These are phyloP conservation scores for Corchorus olitorius DNA, from an alignment of 345 rosid species.

Conservation along the genomic window DNA sequence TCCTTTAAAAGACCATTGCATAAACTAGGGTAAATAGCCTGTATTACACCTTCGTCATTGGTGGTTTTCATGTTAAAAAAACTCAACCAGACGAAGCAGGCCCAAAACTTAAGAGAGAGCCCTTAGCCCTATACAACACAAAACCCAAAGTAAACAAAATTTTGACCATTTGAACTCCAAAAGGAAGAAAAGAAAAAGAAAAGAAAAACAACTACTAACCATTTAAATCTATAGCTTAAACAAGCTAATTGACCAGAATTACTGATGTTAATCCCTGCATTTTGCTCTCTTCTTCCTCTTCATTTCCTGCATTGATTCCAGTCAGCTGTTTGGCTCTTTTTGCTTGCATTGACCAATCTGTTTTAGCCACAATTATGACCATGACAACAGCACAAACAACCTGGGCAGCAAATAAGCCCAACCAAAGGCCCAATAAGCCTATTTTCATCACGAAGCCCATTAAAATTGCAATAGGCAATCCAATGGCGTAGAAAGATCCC, in stretches of 20 bases:
- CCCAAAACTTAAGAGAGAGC: neutral
- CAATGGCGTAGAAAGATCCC: constrained; percentile 53
- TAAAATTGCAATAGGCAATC: constrained; percentile 43
- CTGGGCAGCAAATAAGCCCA: constrained; percentile 52
- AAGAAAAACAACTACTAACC: neutral
- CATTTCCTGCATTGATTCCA: constrained; percentile 8
- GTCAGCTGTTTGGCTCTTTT: constrained; percentile 45
- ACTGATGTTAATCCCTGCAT: constrained; percentile 19
- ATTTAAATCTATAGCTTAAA: neutral
- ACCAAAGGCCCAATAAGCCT: constrained; percentile 52
- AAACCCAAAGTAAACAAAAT: neutral
- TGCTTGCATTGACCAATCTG: constrained; percentile 48
- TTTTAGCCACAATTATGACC: constrained; percentile 36
- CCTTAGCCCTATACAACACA: neutral
- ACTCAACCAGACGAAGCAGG: neutral
- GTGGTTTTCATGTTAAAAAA: neutral
- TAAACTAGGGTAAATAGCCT: neutral
- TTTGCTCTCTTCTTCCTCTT: constrained; percentile 19
- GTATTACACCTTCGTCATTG: neutral
- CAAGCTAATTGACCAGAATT: constrained; percentile 8
- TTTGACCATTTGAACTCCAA: neutral
- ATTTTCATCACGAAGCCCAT: constrained; percentile 38
- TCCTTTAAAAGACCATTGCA: neutral
- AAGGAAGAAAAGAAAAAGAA: neutral
- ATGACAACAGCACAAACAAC: constrained; percentile 34